Percentiles rank a stretch among this genome's conserved stretches.
Conservation (phyloP, 441 rosid species). For the Flueggea neowawraea region DNA sequence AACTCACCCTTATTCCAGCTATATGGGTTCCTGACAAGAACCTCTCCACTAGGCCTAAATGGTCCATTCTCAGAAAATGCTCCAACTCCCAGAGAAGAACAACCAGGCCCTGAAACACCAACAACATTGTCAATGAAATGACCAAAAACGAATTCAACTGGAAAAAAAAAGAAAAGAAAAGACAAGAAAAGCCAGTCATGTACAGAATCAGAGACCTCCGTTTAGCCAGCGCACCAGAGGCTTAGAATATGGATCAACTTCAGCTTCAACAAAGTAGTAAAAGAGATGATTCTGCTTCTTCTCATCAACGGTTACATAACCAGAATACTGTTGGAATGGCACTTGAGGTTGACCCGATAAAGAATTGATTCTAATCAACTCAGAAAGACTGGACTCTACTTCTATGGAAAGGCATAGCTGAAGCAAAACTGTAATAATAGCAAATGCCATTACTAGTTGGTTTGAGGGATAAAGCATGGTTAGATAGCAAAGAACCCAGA, state of each 20-base stretch:
- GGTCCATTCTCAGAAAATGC: constrained; percentile 98
- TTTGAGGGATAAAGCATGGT: constrained; percentile 28
- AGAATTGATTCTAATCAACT: constrained; percentile 42
- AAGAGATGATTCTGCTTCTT: constrained; percentile 72
- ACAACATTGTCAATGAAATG: not conserved
- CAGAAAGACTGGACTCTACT: constrained; percentile 33
- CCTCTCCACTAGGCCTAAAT: constrained; percentile 79
- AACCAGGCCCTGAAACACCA: constrained; percentile 71
- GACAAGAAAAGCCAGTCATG: not conserved
- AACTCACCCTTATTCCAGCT: constrained; percentile 99
- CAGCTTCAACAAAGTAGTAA: constrained; percentile 95
- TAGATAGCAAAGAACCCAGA: constrained; percentile 16
- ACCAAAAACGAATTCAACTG: not conserved
- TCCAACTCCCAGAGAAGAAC: constrained; percentile 95
- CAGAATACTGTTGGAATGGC: constrained; percentile 73
- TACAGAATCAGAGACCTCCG: constrained; percentile 49
- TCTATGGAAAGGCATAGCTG: constrained; percentile 17
- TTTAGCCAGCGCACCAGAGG: constrained; percentile 99
- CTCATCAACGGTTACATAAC: constrained; percentile 78
- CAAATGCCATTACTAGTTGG: constrained; percentile 37
- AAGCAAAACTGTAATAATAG: constrained; percentile 26
- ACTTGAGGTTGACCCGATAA: constrained; percentile 91
- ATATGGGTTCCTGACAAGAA: constrained; percentile 64
- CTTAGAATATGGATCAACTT: constrained; percentile 58
- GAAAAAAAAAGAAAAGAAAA: not conserved